Evolutionary conservation across 805 yeast species (phyloP).

Genomic region (Candida ponderosae): DNA sequence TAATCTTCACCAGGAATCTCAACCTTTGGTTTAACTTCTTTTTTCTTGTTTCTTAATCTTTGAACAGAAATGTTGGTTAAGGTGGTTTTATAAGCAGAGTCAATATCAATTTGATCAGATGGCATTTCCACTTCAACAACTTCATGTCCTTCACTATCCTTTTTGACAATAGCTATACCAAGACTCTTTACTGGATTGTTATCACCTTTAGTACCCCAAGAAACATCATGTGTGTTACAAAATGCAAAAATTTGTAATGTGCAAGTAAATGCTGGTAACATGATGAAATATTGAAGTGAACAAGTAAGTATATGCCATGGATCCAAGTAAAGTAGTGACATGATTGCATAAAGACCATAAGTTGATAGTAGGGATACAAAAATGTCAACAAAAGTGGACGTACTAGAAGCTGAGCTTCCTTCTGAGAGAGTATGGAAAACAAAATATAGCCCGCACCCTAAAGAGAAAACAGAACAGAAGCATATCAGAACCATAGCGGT

Average conservation of each 20-base stretch:
- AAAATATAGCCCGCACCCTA: slow-evolving; percentile 76
- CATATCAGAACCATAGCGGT: slow-evolving; percentile 65
- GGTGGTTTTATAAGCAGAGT: slow-evolving; percentile 72
- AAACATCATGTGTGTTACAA: slow-evolving; percentile 96
- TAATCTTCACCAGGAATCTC: slow-evolving; percentile 61
- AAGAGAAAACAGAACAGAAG: slow-evolving; percentile 72
- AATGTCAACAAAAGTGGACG: slow-evolving; percentile 57
- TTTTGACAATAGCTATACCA: slow-evolving; percentile 71
- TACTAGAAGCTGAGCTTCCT: slow-evolving; percentile 6
- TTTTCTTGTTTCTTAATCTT: slow-evolving; percentile 49
- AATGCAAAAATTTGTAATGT: slow-evolving; percentile 92
- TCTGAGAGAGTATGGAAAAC: slow-evolving; percentile 47
- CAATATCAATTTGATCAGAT: slow-evolving; percentile 65
- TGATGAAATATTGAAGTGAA: slow-evolving; percentile 76
- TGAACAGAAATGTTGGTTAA: slow-evolving; percentile 65
- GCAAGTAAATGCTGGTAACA: slow-evolving; percentile 89
- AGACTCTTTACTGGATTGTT: slow-evolving; percentile 58
- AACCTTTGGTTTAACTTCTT: slow-evolving; percentile 30
- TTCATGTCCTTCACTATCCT: slow-evolving; percentile 67
- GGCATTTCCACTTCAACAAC: slow-evolving; percentile 73
- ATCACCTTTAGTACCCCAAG: slow-evolving; percentile 99
- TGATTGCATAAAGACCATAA: slow-evolving; percentile 77
- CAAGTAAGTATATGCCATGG: slow-evolving; percentile 96
- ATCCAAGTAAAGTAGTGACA: slow-evolving; percentile 81
- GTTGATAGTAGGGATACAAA: slow-evolving; percentile 84